phyloP scores from a whole-genome alignment of 139 green algal genomes.

The Micromonas commoda region DNA sequence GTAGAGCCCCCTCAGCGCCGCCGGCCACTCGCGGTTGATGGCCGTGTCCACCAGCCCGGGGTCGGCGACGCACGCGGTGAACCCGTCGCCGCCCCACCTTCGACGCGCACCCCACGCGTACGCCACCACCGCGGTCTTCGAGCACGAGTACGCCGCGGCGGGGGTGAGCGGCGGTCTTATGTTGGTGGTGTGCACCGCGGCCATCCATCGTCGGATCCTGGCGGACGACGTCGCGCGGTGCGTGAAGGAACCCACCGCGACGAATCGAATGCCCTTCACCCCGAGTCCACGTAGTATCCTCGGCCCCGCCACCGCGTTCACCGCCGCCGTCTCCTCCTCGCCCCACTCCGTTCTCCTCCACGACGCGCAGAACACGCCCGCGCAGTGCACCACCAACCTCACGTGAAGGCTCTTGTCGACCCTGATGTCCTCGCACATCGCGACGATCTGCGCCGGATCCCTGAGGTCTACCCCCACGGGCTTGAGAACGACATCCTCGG shows the following conservation, averaged over 20 bases:
- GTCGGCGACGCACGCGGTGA: background rate
- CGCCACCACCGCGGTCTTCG: background rate
- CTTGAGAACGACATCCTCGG: background rate
- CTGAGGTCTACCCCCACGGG: background rate
- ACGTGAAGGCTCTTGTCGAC: background rate
- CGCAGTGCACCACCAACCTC: background rate
- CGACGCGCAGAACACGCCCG: background rate
- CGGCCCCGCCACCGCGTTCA: background rate
- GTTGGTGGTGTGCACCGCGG: background rate
- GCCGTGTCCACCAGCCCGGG: background rate
- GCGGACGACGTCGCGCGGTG: background rate
- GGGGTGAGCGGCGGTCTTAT: background rate
- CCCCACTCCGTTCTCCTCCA: background rate
- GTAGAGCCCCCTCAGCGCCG: background rate
- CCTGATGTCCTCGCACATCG: background rate
- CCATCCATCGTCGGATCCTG: background rate
- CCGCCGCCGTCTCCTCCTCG: background rate
- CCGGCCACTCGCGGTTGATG: background rate
- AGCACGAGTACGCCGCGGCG: background rate
- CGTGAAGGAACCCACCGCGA: background rate
- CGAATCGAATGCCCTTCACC: background rate
- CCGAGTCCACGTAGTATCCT: background rate
- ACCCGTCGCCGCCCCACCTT: background rate
- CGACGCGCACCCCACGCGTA: background rate
- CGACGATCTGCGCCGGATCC: background rate